These are phyloP conservation scores for Strigomonas culicis DNA, from an alignment of 208 protist genomes.

Conservation along the genomic window DNA sequence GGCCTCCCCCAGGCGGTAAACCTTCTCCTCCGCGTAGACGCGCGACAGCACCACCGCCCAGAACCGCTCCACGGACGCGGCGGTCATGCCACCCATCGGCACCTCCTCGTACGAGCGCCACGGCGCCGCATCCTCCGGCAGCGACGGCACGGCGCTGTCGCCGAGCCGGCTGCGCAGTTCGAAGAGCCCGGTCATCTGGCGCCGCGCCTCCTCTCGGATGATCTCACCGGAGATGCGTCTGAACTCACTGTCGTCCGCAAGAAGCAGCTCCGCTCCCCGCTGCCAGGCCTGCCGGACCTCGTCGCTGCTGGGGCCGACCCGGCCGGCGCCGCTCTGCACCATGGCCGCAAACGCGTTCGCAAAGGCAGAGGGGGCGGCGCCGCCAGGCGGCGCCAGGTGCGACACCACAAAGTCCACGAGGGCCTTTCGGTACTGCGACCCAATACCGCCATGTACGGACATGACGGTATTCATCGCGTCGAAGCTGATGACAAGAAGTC, in stretches of 20 bases:
- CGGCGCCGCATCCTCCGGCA: constrained; percentile 15
- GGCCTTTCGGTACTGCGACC: constrained; percentile 51
- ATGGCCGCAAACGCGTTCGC: too few relatives aligned
- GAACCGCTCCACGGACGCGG: constrained; percentile 25
- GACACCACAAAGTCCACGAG: constrained; percentile 20
- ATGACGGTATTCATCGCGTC: constrained; percentile 65
- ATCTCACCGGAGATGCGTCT: not conserved
- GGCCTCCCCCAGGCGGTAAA: not conserved
- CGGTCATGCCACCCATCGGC: constrained; percentile 47
- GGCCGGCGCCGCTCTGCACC: too few relatives aligned
- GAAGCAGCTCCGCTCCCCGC: too few relatives aligned
- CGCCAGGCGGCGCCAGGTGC: too few relatives aligned
- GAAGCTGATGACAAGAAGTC: constrained; percentile 46
- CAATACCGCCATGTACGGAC: constrained; percentile 35
- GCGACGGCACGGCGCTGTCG: constrained; percentile 13
- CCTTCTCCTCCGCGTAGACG: constrained; percentile 6
- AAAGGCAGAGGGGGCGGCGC: too few relatives aligned
- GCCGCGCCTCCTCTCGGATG: constrained; percentile 15
- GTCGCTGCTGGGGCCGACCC: too few relatives aligned
- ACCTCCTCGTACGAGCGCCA: constrained; percentile 39
- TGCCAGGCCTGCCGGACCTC: too few relatives aligned
- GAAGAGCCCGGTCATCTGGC: constrained; percentile 4
- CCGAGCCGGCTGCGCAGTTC: not conserved
- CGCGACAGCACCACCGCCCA: constrained; percentile 42
- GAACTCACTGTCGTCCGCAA: not conserved